Conservation (phyloP, 192 early-diverging fungal species). For the Entomortierella parvispora region DNA sequence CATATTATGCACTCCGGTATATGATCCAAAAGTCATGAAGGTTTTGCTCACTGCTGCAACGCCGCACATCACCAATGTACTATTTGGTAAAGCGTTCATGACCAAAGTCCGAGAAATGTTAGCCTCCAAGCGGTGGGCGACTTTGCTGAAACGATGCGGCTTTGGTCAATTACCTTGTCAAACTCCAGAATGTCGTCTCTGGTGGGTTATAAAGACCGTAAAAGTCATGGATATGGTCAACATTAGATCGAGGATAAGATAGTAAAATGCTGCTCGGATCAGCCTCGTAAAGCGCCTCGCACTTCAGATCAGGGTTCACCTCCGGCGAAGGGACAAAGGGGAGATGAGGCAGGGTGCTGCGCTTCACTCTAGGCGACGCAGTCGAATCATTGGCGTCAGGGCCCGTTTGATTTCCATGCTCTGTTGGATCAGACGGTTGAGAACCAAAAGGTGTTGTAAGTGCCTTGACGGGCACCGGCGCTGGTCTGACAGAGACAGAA, state of each 20-base stretch:
- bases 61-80: slow-evolving; percentile 36
- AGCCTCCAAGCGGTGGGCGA: background rate
- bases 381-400: background rate
- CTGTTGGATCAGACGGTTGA: slow-evolving; percentile 5
- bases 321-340: slow-evolving; percentile 37
- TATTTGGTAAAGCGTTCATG: background rate
- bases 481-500: slow-evolving; percentile 23
- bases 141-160: background rate
- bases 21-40: slow-evolving; percentile 44
- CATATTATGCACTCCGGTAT: slow-evolving; percentile 60
- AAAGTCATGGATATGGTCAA: slow-evolving; percentile 49
- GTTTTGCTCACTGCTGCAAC: slow-evolving; percentile 42
- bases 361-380: slow-evolving; percentile 10
- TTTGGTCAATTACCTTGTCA: slow-evolving; percentile 21
- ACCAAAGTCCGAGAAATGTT: background rate
- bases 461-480: slow-evolving; percentile 22
- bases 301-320: slow-evolving; percentile 22
- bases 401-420: background rate
- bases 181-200: slow-evolving; percentile 24
- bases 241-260: slow-evolving; percentile 27
- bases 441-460: slow-evolving; percentile 30
- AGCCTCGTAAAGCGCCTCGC: slow-evolving; percentile 8
- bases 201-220: slow-evolving; percentile 39
- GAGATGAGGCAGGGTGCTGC: slow-evolving; percentile 15
- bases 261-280: slow-evolving; percentile 39